phyloP scores from a whole-genome alignment of 805 yeast species.

The Saturnispora zaruensis region DNA sequence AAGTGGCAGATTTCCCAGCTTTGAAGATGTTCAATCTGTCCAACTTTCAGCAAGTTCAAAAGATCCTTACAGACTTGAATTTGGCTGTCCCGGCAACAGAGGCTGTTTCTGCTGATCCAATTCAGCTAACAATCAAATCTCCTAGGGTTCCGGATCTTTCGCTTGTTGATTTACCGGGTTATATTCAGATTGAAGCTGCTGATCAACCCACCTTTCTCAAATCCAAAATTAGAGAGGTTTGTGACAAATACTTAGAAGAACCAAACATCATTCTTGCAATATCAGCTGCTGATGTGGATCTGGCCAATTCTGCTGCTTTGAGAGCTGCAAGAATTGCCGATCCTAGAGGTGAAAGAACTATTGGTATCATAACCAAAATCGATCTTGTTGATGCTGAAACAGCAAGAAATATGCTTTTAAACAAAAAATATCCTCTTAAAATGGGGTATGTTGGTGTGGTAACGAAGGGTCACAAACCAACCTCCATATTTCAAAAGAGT shows the following conservation, averaged over 20 bases:
- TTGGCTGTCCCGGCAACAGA: slow-evolving; percentile 84
- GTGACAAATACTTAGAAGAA: slow-evolving; percentile 76
- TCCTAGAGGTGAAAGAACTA: slow-evolving; percentile 90
- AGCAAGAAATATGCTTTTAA: slow-evolving; percentile 62
- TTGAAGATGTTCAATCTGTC: slow-evolving; percentile 72
- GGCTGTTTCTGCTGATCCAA: slow-evolving; percentile 89
- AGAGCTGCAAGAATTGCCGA: slow-evolving; percentile 84
- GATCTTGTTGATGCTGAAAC: slow-evolving; percentile 76
- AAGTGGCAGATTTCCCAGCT: slow-evolving; percentile 90
- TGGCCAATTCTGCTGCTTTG: slow-evolving; percentile 92
- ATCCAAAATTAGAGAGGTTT: slow-evolving; percentile 64
- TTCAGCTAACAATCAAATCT: slow-evolving; percentile 82
- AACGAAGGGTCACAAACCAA: slow-evolving; percentile 51
- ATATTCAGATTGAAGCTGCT: slow-evolving; percentile 92
- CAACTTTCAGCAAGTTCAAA: slow-evolving; percentile 83
- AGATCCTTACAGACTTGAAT: slow-evolving; percentile 77
- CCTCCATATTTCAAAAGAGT: slow-evolving; percentile 43
- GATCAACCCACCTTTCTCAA: slow-evolving; percentile 89
- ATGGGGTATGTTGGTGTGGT: slow-evolving; percentile 99
- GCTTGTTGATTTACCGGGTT: slow-evolving; percentile 93
- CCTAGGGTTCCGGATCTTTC: slow-evolving; percentile 89
- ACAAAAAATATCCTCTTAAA: slow-evolving; percentile 77
- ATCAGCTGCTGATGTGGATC: slow-evolving; percentile 95
- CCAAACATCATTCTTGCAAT: slow-evolving; percentile 95
- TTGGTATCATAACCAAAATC: slow-evolving; percentile 91